Evolutionary conservation across 306 rosid species (phyloP).

Genomic region (Alnus rubra): DNA sequence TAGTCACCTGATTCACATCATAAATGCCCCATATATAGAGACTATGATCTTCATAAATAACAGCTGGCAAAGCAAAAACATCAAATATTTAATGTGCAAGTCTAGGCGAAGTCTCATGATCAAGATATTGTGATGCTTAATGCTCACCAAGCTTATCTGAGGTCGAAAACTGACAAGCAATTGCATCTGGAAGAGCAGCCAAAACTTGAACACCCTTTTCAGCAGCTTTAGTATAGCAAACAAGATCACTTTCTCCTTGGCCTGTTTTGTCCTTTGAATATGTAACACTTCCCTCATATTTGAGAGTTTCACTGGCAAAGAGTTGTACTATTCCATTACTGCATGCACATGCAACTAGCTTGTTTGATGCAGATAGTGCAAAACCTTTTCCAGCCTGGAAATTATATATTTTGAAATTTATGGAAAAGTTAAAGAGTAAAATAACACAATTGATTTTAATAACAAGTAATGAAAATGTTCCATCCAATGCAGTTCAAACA

Average conservation of each 20-base stretch:
- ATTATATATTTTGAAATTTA: conserved; percentile 20
- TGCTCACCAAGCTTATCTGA: conserved; percentile 73
- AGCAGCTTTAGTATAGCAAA: conserved; percentile 29
- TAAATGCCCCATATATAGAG: conserved; percentile 71
- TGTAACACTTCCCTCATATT: conserved; percentile 47
- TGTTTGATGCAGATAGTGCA: conserved; percentile 57
- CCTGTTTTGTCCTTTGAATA: conserved; percentile 53
- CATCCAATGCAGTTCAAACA: background rate
- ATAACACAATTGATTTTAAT: background rate
- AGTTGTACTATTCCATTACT: conserved; percentile 62
- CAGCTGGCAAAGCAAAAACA: conserved; percentile 51
- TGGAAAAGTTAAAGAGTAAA: conserved; percentile 13
- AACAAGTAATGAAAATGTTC: background rate
- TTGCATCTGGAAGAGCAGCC: conserved; percentile 66
- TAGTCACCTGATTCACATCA: conserved; percentile 65
- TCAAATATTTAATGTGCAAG: conserved; percentile 19
- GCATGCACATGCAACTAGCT: conserved; percentile 82
- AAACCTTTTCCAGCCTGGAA: conserved; percentile 68
- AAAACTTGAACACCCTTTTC: conserved; percentile 40
- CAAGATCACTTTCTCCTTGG: conserved; percentile 29
- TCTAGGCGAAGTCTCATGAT: conserved; percentile 5
- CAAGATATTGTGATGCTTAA: conserved; percentile 20
- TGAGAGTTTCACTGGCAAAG: conserved; percentile 48
- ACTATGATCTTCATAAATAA: conserved; percentile 64
- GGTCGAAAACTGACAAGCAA: conserved; percentile 69